phyloP scores from a whole-genome alignment of 495 filamentous ascomycete species.

The Podospora conica region DNA sequence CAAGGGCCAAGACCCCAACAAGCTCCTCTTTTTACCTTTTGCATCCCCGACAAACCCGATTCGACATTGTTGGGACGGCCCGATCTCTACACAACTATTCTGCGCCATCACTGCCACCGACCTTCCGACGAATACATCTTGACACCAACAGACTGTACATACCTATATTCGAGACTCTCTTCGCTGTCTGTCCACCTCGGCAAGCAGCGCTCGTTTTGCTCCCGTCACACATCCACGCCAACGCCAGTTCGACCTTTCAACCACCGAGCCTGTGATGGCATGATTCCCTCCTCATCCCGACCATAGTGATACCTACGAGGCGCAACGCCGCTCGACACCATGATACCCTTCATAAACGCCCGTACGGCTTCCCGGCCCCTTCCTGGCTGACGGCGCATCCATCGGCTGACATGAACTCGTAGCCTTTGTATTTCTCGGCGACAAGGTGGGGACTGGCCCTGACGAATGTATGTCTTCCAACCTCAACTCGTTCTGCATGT shows the following conservation, averaged over 20 bases:
- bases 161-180: too few relatives aligned
- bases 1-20: slow-evolving; percentile 2
- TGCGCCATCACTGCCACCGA: neutral
- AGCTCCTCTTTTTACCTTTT: neutral
- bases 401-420: slow-evolving; percentile 29
- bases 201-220: neutral
- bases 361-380: slow-evolving; percentile 46
- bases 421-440: slow-evolving; percentile 69
- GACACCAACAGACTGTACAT: neutral
- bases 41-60: neutral
- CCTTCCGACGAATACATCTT: neutral
- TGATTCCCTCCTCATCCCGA: neutral
- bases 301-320: neutral
- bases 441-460: slow-evolving; percentile 64
- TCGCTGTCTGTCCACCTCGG: too few relatives aligned
- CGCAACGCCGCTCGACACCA: slow-evolving; percentile 26
- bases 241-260: neutral
- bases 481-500: neutral
- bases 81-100: neutral
- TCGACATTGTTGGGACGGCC: neutral
- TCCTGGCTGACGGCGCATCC: slow-evolving; percentile 1
- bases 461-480: slow-evolving; percentile 65
- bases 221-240: neutral
- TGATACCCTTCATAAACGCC: slow-evolving; percentile 82
- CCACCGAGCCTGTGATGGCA: neutral